A percentile compares a stretch with the other conserved stretches of the same genome.
Conservation (phyloP, 805 yeast genomes). For the Ogataea trehaloabstinens region DNA sequence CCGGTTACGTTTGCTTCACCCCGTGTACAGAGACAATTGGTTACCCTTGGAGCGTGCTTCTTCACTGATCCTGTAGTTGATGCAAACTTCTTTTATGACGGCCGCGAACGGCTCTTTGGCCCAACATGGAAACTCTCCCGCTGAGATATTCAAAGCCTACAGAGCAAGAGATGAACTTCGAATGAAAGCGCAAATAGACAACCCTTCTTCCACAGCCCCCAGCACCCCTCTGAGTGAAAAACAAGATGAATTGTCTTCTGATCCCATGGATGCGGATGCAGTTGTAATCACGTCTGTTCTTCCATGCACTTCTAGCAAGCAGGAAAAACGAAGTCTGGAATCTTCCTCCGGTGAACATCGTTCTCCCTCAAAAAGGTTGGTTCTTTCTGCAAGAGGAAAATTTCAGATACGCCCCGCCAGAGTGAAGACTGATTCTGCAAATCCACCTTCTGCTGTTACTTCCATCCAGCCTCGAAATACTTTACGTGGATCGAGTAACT, state of each 20-base stretch:
- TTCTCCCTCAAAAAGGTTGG: not conserved
- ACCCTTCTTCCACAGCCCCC: not conserved
- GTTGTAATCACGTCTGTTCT: too few relatives aligned
- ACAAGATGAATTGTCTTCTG: not conserved
- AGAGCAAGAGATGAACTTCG: constrained; percentile 8
- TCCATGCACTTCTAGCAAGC: too few relatives aligned
- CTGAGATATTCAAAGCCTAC: constrained; percentile 18
- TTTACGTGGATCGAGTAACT: too few relatives aligned
- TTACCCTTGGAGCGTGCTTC: too few relatives aligned
- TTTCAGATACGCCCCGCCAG: constrained; percentile 8
- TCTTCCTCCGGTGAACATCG: too few relatives aligned
- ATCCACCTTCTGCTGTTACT: not conserved
- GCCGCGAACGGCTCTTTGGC: too few relatives aligned
- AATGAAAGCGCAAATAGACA: not conserved
- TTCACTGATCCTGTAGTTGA: too few relatives aligned
- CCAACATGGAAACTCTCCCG: constrained; percentile 10
- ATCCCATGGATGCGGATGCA: too few relatives aligned
- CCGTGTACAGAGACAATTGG: too few relatives aligned
- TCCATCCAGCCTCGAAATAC: not conserved
- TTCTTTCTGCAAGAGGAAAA: constrained; percentile 1
- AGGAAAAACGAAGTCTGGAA: too few relatives aligned
- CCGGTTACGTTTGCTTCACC: too few relatives aligned
- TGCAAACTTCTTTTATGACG: too few relatives aligned
- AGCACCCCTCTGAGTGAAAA: not conserved
- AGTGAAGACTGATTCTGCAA: not conserved